These are phyloP conservation scores for Pleurotus sapidus DNA, from an alignment of 768 basidiomycete genomes.

Conservation along the genomic window DNA sequence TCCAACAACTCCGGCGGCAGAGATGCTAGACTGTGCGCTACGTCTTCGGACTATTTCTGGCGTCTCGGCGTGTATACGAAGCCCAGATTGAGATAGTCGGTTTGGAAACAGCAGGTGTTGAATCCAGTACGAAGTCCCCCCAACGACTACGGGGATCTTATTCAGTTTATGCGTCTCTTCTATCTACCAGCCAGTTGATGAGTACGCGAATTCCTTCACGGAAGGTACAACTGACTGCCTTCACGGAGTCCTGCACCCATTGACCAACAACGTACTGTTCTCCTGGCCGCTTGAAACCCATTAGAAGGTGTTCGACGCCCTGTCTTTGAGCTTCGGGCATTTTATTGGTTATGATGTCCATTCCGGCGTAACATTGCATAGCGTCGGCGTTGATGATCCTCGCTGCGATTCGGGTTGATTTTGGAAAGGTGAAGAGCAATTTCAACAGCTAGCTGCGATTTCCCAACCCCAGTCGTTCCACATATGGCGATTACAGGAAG, in stretches of 20 bases:
- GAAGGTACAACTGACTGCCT: conserved; percentile 52
- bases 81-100: conserved; percentile 41
- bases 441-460: conserved; percentile 88
- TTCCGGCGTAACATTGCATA: conserved; percentile 93
- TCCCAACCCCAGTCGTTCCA: conserved; percentile 95
- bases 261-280: conserved; percentile 85
- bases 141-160: conserved; percentile 85
- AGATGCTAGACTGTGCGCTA: conserved; percentile 37
- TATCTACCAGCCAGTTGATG: conserved; percentile 46
- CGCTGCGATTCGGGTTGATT: conserved; percentile 54
- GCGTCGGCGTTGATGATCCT: conserved; percentile 94
- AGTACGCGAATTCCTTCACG: conserved; percentile 2
- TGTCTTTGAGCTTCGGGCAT: conserved; percentile 70
- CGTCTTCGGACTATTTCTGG: conserved; percentile 28
- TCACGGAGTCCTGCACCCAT: conserved; percentile 83
- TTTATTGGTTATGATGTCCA: conserved; percentile 96
- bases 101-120: conserved; percentile 93
- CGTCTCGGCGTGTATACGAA: conserved; percentile 8
- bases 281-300: conserved; percentile 84
- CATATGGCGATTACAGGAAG: conserved; percentile 80
- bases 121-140: conserved; percentile 97
- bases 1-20: conserved; percentile 45
- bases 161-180: conserved; percentile 61
- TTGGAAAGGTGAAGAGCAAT: conserved; percentile 63
- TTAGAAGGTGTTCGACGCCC: conserved; percentile 85